These are phyloP conservation scores for Alternaria triticina DNA, from an alignment of 2,329 filamentous ascomycete species.

Conservation along the genomic window DNA sequence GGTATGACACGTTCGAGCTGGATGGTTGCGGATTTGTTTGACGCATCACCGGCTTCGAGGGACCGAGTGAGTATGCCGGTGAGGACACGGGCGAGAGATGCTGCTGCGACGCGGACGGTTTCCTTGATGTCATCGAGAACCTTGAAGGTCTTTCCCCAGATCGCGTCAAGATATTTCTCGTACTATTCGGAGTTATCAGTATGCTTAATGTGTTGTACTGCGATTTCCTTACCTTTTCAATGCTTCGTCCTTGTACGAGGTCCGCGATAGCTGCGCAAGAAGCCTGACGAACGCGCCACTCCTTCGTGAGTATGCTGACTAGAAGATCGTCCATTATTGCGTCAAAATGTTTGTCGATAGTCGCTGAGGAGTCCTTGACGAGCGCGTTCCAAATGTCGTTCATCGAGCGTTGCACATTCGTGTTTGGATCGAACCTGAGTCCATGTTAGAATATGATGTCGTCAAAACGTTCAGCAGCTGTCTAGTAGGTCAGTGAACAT, in stretches of 20 bases:
- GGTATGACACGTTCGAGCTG: conserved; percentile 89
- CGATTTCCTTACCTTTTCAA: conserved; percentile 48
- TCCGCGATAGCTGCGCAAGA: conserved; percentile 90
- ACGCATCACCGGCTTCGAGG: conserved; percentile 76
- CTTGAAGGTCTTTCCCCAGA: conserved; percentile 86
- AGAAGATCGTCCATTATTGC: conserved; percentile 87
- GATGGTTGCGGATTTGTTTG: conserved; percentile 69
- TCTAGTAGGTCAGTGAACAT: conserved; percentile 1
- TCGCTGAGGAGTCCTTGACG: conserved; percentile 83
- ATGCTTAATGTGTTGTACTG: background rate
- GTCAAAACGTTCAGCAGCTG: background rate
- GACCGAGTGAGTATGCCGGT: conserved; percentile 86
- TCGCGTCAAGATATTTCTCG: conserved; percentile 80
- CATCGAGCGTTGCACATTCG: conserved; percentile 93
- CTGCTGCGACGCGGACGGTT: conserved; percentile 80
- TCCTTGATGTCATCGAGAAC: conserved; percentile 97
- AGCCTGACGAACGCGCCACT: conserved; percentile 93
- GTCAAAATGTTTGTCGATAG: conserved; percentile 83
- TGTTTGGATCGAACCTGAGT: conserved; percentile 80
- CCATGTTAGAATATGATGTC: conserved; percentile 18
- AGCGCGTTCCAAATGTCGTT: conserved; percentile 96
- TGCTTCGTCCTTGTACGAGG: conserved; percentile 78
- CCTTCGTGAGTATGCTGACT: conserved; percentile 82
- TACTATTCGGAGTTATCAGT: conserved; percentile 60
- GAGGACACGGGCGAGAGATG: conserved; percentile 80